A percentile compares a stretch with the other conserved stretches of the same genome.
These are phyloP conservation scores for Fusarium coicis DNA, from an alignment of 2,329 filamentous ascomycete species.

Conservation along the genomic window DNA sequence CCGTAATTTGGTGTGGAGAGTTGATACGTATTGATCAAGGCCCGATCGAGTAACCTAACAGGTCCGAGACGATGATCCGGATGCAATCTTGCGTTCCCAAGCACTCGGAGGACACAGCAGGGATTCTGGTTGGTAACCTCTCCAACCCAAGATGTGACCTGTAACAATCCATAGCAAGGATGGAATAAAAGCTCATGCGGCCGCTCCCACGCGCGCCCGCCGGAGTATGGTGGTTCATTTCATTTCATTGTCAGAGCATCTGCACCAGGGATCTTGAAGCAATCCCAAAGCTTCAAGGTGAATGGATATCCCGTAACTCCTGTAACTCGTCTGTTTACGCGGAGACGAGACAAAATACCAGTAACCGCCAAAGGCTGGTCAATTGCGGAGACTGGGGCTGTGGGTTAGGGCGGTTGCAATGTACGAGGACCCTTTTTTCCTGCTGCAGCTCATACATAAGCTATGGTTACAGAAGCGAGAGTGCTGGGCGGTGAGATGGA, in stretches of 20 bases:
- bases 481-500: slow-evolving; percentile 27
- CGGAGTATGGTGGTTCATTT: slow-evolving; percentile 36
- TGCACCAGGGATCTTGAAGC: neutral
- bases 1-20: slow-evolving; percentile 17
- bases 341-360: slow-evolving; percentile 7
- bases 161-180: slow-evolving; percentile 34
- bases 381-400: slow-evolving; percentile 17
- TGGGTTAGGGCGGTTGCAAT: slow-evolving; percentile 23
- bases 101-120: slow-evolving; percentile 34
- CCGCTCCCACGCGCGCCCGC: slow-evolving; percentile 38
- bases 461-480: slow-evolving; percentile 5
- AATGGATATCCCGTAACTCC: neutral
- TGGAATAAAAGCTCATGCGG: slow-evolving; percentile 39
- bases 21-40: slow-evolving; percentile 17
- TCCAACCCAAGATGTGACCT: slow-evolving; percentile 38
- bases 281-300: neutral
- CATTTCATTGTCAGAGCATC: slow-evolving; percentile 13
- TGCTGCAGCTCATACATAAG: slow-evolving; percentile 27
- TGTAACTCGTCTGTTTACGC: neutral
- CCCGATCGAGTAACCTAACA: slow-evolving; percentile 32
- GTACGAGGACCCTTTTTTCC: slow-evolving; percentile 5
- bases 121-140: slow-evolving; percentile 34
- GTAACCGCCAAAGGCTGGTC: neutral
- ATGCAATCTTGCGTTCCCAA: slow-evolving; percentile 41
- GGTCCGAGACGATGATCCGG: slow-evolving; percentile 36